Conservation (phyloP, 2,329 filamentous ascomycete species). For the Intubia oerlemansii region DNA sequence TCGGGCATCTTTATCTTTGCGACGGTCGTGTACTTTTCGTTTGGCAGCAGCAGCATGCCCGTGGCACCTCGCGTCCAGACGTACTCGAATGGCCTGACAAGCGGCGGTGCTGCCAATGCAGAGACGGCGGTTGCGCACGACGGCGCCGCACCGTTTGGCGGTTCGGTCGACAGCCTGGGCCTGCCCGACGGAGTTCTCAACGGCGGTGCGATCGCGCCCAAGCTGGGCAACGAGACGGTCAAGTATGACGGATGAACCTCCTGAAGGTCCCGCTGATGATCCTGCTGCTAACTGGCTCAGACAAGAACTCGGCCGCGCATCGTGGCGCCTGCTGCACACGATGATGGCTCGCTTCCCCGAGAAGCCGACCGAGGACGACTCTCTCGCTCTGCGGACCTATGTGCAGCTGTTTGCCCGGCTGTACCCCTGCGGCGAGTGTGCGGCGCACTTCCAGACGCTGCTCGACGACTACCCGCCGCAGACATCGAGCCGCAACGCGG, state of each 20-base stretch:
- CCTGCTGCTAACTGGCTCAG: neutral
- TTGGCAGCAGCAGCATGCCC: slow-evolving; percentile 4
- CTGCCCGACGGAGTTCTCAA: slow-evolving; percentile 30
- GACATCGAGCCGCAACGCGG: slow-evolving; percentile 38
- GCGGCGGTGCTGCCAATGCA: too few species aligned
- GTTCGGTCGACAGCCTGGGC: slow-evolving; percentile 11
- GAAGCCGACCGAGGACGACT: slow-evolving; percentile 38
- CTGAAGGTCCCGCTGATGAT: neutral
- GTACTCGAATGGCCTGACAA: too few species aligned
- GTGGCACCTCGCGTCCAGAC: too few species aligned
- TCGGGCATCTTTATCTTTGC: slow-evolving; percentile 4
- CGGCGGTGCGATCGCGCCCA: slow-evolving; percentile 56
- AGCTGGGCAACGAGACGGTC: slow-evolving; percentile 61
- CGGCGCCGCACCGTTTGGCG: slow-evolving; percentile 2
- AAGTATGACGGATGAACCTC: slow-evolving; percentile 29
- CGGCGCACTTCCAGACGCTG: slow-evolving; percentile 41
- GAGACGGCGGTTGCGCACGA: too few species aligned
- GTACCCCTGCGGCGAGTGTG: slow-evolving; percentile 51
- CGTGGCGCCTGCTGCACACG: slow-evolving; percentile 51
- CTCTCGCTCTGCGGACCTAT: slow-evolving; percentile 39
- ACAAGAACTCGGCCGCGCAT: slow-evolving; percentile 39
- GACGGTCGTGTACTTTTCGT: slow-evolving; percentile 4
- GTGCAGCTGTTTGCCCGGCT: slow-evolving; percentile 45
- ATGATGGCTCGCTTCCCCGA: slow-evolving; percentile 51
- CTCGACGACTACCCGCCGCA: slow-evolving; percentile 43